Base-by-base conservation (phyloP, 768 basidiomycete genomes). In the Gloeophyllum trabeum region DNA sequence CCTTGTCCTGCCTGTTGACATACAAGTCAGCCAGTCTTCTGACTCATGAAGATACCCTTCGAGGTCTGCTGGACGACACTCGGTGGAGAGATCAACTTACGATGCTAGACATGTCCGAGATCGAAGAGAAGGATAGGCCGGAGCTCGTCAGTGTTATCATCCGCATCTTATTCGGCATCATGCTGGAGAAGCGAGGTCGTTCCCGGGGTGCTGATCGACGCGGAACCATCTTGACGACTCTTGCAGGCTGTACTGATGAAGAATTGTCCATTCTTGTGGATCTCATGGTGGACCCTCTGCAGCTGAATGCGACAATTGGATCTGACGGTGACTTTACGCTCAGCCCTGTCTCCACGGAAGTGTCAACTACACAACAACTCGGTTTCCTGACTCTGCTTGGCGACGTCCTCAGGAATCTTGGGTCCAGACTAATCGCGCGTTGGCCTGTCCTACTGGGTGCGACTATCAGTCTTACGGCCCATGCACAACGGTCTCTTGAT, bases 41-140 rank as follows among this genome's bases (percentile, higher is more conserved):
- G 20, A 55, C 62, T 7, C 67, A 81, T 50, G 75, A 82, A 48
- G 78, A 83, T n/a, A 69, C 71, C 7, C 60, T 98, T 19, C 67
- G 70, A 6, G 66, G 65, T 5, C 64, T 98, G 7, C 66, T 99
- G 24, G 91, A 97, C 46, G 84, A 90, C 37, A 81, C 79, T 5
- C 65, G 82, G 37, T 96, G 92, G 78, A 67, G 92, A n/a, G 94
- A 98, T 53, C 79, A 85, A 49, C 71, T 98, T 4, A 71, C 79
- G 2, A 68, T 75, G 12, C 70, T 98, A 34, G 70, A 84, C 43
- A 62, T 93, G 7, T 63, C 64, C 18, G 71, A 73, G 4, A 64
- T 81, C 43, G 67, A 73, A 14, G 53, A 63, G 1, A 59, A 65
- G 1, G 76, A 81, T 49, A 71, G 94, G 24, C 51, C 54, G 2